phyloP scores from a whole-genome alignment of 345 rosid genomes.

The Carallia brachiata region DNA sequence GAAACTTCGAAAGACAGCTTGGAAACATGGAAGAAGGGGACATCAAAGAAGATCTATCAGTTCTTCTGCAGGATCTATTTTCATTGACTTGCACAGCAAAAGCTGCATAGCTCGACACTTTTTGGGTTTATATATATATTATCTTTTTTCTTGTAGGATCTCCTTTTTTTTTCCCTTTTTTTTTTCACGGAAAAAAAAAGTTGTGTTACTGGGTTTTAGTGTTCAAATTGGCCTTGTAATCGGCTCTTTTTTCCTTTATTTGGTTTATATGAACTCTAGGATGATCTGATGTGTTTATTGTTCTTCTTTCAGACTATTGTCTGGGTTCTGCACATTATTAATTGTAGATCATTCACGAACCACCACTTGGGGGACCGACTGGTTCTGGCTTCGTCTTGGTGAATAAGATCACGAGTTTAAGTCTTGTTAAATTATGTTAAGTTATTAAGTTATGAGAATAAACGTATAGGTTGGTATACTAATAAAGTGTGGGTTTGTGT shows the following conservation, averaged over 20 bases:
- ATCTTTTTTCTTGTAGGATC: too few relatives aligned
- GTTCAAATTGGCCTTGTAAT: neutral
- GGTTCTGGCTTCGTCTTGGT: too few relatives aligned
- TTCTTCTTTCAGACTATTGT: too few relatives aligned
- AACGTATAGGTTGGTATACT: too few relatives aligned
- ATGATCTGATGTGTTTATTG: neutral
- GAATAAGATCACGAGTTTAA: too few relatives aligned
- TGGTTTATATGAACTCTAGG: neutral
- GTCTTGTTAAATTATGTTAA: too few relatives aligned
- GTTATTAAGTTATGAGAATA: too few relatives aligned
- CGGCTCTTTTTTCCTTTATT: neutral
- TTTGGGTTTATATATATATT: neutral
- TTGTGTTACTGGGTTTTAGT: neutral
- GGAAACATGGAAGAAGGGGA: conserved; percentile 21
- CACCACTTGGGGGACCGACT: too few relatives aligned
- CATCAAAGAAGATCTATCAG: conserved; percentile 35
- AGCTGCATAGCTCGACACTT: conserved; percentile 33
- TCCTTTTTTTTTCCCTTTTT: too few relatives aligned
- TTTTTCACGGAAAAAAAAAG: neutral
- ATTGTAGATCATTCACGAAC: too few relatives aligned
- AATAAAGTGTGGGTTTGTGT: too few relatives aligned
- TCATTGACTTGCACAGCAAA: conserved; percentile 34
- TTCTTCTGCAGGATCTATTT: conserved; percentile 36
- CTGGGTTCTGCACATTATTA: too few relatives aligned
- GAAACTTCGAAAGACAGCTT: conserved; percentile 14